phyloP scores from a whole-genome alignment of 768 basidiomycete species.

The Pleurotus cornucopiae region DNA sequence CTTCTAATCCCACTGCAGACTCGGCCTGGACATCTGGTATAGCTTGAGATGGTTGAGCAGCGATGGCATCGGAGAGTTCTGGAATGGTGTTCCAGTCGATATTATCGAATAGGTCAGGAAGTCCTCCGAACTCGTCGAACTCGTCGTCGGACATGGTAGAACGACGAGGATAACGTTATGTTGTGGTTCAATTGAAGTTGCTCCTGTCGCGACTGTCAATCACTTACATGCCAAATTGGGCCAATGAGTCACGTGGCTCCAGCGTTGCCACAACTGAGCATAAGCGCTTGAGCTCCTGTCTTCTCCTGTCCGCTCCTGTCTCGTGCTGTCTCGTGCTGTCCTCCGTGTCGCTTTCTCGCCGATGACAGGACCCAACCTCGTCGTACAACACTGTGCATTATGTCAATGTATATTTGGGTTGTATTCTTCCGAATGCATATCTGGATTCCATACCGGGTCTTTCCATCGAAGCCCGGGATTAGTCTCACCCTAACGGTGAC shows the following conservation, averaged over 20 bases:
- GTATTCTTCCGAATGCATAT: no score
- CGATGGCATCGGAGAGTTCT: not conserved
- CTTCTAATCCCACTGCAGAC: not conserved
- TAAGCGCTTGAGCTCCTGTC: no score
- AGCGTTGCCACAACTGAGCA: no score
- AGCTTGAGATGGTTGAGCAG: not conserved
- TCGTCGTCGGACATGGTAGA: constrained; percentile 34
- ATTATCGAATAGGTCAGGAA: constrained; percentile 53
- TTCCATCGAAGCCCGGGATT: no score
- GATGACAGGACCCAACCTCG: no score
- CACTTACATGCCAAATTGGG: not conserved
- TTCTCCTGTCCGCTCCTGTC: no score
- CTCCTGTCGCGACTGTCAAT: not conserved
- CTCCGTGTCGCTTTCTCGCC: no score
- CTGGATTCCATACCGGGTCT: no score
- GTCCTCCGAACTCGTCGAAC: constrained; percentile 38
- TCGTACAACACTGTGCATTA: no score
- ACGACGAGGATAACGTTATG: not conserved
- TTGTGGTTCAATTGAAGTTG: not conserved
- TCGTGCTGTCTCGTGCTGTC: no score
- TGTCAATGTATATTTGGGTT: no score
- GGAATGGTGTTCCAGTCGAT: constrained; percentile 36
- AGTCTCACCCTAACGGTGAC: no score
- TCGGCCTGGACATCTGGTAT: constrained; percentile 12
- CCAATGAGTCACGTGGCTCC: not conserved